Base-by-base conservation (phyloP, 192 early-diverging fungal species). In the Fimicolochytrium jonesii region DNA sequence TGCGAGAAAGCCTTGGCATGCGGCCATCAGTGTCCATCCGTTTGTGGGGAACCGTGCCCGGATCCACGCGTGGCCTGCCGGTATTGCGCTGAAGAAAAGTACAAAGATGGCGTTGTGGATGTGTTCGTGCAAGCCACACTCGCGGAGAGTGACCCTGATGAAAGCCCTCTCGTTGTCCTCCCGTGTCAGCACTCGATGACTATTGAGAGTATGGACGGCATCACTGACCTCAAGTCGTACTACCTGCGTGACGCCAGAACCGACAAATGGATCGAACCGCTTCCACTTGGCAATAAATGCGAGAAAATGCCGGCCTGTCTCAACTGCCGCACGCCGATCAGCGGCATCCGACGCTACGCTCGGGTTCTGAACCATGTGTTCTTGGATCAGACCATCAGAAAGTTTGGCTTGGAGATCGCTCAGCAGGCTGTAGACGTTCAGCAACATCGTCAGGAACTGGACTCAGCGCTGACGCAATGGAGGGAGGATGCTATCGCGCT, bases 181-280 rank as follows among this genome's bases (percentile, higher is more conserved):
- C 34, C 56, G 0, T 87, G 85, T 56, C 73, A 73, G 10, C 85
- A 86, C 44, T 64, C 68, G 1, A 72, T 77, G 39, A 83, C 81
- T 4, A 71, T 80, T 61, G 53, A 67, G 3, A 77, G 65, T 6
- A 25, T 87, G 29, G 85, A 87, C 37, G 74, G 74, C 0, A 60
- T 68, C 32, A 68, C 82, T 66, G 68, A 61, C 17, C 64, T 83
- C 61, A 17, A 46, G 4, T 1, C 50, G 4, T 80, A 72, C 47
- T 87, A 85, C 44, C 20, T 50, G 44, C 2, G 43, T 6, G 6
- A 59, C 60, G 17, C 11, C 20, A 0, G 69, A 42, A 39, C 15
- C 31, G 52, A 51, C 18, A n/a, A 72, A 49, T 53, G 60, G 61
- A 10, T 10, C n/a, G 15, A 56, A 66, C 4, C 59, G 58, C 1